These are phyloP conservation scores for Inonotus obliquus DNA, from an alignment of 1,284 basidiomycete genomes.

Conservation along the genomic window DNA sequence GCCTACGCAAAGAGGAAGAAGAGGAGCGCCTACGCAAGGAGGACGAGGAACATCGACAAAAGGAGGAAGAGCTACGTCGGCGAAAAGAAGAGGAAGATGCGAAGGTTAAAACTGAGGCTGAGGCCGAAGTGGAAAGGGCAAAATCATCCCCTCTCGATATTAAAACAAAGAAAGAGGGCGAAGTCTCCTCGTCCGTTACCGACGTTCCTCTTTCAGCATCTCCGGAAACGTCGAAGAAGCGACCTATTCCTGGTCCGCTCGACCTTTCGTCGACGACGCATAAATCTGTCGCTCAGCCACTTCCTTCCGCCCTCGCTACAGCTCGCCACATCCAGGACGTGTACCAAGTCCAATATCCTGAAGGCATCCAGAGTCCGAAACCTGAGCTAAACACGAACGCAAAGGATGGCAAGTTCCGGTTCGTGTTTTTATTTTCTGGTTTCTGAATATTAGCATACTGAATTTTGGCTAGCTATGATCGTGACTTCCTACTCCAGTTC, in stretches of 20 bases:
- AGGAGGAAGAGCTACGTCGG: slow-evolving; percentile 35
- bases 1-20: slow-evolving; percentile 22
- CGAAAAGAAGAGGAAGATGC: slow-evolving; percentile 28
- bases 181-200: slow-evolving; percentile 25
- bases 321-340: slow-evolving; percentile 85
- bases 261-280: slow-evolving; percentile 53
- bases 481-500: slow-evolving; percentile 97
- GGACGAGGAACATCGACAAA: slow-evolving; percentile 28
- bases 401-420: slow-evolving; percentile 89
- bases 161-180: slow-evolving; percentile 12
- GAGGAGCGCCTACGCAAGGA: slow-evolving; percentile 26
- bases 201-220: slow-evolving; percentile 31
- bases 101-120: slow-evolving; percentile 33
- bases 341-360: slow-evolving; percentile 76
- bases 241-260: slow-evolving; percentile 58
- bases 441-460: neutral
- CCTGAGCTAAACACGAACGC: slow-evolving; percentile 83
- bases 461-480: slow-evolving; percentile 71
- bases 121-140: slow-evolving; percentile 28
- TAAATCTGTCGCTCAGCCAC: slow-evolving; percentile 41
- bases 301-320: slow-evolving; percentile 65
- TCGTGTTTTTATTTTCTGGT: slow-evolving; percentile 19
- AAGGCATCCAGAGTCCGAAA: slow-evolving; percentile 78
- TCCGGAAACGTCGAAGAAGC: slow-evolving; percentile 33
- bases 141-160: slow-evolving; percentile 23